A percentile compares a stretch with the other conserved stretches of the same genome.
Evolutionary conservation across 208 protist species (phyloP).

Genomic region (Trypanosoma boissoni): DNA sequence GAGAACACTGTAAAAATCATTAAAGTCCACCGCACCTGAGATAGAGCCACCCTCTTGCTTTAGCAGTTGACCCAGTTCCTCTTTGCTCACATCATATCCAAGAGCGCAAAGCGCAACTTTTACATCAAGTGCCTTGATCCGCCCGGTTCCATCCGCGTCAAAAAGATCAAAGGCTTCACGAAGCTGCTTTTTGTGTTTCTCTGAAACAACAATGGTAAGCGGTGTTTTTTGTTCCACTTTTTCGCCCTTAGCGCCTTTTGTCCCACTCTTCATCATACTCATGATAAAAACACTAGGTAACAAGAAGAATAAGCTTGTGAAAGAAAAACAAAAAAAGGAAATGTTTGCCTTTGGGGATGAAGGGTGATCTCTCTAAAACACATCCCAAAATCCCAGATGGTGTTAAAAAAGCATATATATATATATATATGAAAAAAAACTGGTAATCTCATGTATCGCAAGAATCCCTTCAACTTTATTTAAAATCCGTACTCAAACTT

Average conservation of each 20-base stretch:
- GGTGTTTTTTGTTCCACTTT: conserved; percentile 28
- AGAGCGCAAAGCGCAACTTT: conserved; percentile 93
- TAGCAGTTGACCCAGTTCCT: conserved; percentile 84
- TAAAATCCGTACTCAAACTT: too few species aligned
- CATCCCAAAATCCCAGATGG: too few species aligned
- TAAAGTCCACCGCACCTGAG: conserved; percentile 79
- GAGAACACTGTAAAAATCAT: conserved; percentile 88
- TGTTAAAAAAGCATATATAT: background rate
- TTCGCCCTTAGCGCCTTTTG: conserved; percentile 4
- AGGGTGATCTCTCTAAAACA: too few species aligned
- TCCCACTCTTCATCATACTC: conserved; percentile 7
- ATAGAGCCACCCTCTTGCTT: conserved; percentile 56
- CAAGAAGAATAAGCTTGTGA: conserved; percentile 9
- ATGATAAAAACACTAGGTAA: conserved; percentile 9
- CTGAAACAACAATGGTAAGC: conserved; percentile 54
- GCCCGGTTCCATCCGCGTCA: conserved; percentile 90
- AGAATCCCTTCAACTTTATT: too few species aligned
- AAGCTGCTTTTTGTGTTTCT: conserved; percentile 85
- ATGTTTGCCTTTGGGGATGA: too few species aligned
- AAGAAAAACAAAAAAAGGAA: conserved; percentile 14
- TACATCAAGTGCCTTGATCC: conserved; percentile 83
- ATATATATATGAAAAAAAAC: conserved; percentile 9
- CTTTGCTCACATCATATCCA: conserved; percentile 92
- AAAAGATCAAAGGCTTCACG: conserved; percentile 96
- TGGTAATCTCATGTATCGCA: too few species aligned